Evolutionary conservation across 2,329 filamentous ascomycete species (phyloP).

Genomic region (Talaromyces sp.): DNA sequence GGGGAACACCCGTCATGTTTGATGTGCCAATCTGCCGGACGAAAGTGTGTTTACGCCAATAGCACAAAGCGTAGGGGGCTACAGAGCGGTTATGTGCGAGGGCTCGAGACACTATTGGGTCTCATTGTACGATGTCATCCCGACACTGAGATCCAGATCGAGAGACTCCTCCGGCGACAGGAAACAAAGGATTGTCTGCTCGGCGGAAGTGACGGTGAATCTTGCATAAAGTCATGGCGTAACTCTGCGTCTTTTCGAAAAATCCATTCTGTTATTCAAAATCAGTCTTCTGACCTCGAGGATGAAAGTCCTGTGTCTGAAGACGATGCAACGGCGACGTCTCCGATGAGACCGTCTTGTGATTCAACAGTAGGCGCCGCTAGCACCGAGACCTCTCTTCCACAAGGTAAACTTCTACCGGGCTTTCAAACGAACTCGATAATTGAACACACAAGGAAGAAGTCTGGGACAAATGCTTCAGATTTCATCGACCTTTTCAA

Average conservation of each 20-base stretch:
- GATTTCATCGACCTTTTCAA: neutral
- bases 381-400: neutral
- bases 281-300: neutral
- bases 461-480: neutral
- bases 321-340: neutral
- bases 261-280: neutral
- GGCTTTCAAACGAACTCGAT: neutral
- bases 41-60: neutral
- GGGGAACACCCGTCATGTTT: slow-evolving; percentile 63
- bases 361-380: neutral
- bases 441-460: neutral
- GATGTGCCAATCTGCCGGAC: slow-evolving; percentile 49
- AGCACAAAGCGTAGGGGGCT: neutral
- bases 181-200: neutral
- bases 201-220: neutral
- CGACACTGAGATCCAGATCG: neutral
- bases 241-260: neutral
- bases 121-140: slow-evolving; percentile 3
- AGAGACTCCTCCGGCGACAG: slow-evolving; percentile 1
- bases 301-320: neutral
- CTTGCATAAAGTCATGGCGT: neutral
- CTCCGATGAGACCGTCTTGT: neutral
- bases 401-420: neutral
- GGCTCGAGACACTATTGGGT: neutral
- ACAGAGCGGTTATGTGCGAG: slow-evolving; percentile 9